Evolutionary conservation across 257 asterid genomes (phyloP).

Genomic region (Solanum tarapatanum): DNA sequence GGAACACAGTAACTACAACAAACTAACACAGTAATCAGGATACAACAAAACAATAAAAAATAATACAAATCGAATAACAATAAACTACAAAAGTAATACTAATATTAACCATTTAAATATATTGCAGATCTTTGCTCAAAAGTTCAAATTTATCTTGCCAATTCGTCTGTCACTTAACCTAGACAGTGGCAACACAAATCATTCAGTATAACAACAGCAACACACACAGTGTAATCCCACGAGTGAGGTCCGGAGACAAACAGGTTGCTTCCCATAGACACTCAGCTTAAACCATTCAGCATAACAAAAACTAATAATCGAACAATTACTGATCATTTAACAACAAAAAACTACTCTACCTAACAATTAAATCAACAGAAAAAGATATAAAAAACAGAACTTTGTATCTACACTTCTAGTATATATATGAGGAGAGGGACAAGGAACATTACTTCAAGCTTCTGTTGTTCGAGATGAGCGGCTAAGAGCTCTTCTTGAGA

Average conservation of each 20-base stretch:
- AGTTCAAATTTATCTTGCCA: neutral
- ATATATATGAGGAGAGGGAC: neutral
- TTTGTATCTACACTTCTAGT: neutral
- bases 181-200: neutral
- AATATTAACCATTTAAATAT: neutral
- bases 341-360: neutral
- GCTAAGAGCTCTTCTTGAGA: slow-evolving; percentile 44
- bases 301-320: neutral
- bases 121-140: neutral
- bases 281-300: neutral
- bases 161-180: neutral
- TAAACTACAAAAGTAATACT: neutral
- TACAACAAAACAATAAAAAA: neutral
- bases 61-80: neutral
- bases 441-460: slow-evolving; percentile 24
- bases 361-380: neutral
- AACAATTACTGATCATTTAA: neutral
- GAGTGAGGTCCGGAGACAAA: neutral
- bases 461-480: slow-evolving; percentile 38
- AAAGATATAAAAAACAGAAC: neutral
- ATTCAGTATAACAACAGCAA: neutral
- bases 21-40: neutral
- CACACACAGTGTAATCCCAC: neutral
- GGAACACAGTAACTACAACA: neutral
- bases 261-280: neutral